Percentiles rank a stretch among this genome's conserved stretches.
Evolutionary conservation across 2,329 filamentous ascomycete genomes (phyloP).

Genomic region (Colletotrichum euphorbiae): DNA sequence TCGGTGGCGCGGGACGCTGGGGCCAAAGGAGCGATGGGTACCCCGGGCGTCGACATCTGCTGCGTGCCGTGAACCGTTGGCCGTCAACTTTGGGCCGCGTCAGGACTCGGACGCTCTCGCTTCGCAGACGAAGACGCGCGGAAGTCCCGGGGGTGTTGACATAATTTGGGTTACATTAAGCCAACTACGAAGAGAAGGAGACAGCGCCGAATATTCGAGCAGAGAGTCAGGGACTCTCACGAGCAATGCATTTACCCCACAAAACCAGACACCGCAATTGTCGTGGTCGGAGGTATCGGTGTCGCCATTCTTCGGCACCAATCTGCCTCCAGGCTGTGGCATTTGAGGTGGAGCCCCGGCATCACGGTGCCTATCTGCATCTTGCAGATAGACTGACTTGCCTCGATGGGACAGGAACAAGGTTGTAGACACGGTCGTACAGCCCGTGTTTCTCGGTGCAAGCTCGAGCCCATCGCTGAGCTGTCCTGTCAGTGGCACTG

Average conservation of each 20-base stretch:
- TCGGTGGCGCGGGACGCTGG: constrained; percentile 14
- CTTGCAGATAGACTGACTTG: constrained; percentile 34
- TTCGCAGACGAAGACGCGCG: constrained; percentile 31
- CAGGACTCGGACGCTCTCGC: constrained; percentile 26
- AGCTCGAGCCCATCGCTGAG: constrained; percentile 10
- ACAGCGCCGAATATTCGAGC: constrained; percentile 20
- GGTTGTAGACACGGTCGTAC: constrained; percentile 30
- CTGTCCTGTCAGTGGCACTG: constrained; percentile 10
- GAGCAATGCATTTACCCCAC: constrained; percentile 23
- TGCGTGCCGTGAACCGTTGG: constrained; percentile 23
- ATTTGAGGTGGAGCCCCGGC: constrained; percentile 33
- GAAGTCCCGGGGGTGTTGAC: constrained; percentile 36
- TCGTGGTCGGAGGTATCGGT: constrained; percentile 7
- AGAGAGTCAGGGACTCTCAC: not conserved
- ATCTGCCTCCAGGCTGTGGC: constrained; percentile 18
- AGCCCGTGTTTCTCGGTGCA: constrained; percentile 31
- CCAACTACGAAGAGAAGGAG: constrained; percentile 24
- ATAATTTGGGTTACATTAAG: constrained; percentile 40
- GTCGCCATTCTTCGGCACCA: constrained; percentile 22
- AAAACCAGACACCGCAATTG: constrained; percentile 1
- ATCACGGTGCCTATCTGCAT: constrained; percentile 36
- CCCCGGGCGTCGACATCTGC: constrained; percentile 19
- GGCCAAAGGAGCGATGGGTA: not conserved
- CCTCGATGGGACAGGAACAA: constrained; percentile 34
- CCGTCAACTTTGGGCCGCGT: constrained; percentile 5